phyloP scores from a whole-genome alignment of 148 eudicot genomes.

The Beta vulgaris region DNA sequence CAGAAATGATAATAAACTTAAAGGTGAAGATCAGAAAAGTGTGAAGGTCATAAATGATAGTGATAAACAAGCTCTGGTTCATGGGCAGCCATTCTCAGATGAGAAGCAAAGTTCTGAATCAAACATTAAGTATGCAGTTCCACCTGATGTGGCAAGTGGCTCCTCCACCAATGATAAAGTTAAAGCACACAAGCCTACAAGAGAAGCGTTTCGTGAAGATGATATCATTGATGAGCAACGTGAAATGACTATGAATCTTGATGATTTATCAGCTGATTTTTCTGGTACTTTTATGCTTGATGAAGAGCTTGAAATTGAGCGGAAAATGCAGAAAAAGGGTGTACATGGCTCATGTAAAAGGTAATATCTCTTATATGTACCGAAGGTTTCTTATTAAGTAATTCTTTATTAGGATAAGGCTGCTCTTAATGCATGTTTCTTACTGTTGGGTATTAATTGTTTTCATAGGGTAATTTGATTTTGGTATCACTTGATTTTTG shows the following conservation, averaged over 20 bases:
- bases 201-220: conserved; percentile 23
- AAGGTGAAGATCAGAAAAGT: conserved; percentile 17
- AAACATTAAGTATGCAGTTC: conserved; percentile 12
- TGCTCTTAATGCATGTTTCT: not conserved
- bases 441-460: not conserved
- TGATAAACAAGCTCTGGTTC: conserved; percentile 26
- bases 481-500: no score
- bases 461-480: not conserved
- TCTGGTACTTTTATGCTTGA: conserved; percentile 81
- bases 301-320: conserved; percentile 86
- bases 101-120: conserved; percentile 25
- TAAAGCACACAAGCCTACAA: conserved; percentile 26
- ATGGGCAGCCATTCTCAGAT: conserved; percentile 22
- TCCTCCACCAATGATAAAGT: conserved; percentile 13
- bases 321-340: conserved; percentile 34
- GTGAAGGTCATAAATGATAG: conserved; percentile 24
- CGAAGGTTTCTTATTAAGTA: not conserved
- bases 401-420: not conserved
- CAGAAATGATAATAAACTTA: conserved; percentile 12
- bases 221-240: conserved; percentile 27
- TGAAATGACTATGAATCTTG: conserved; percentile 32
- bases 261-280: conserved; percentile 57
- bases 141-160: conserved; percentile 9
- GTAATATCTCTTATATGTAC: conserved; percentile 32
- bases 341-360: conserved; percentile 43